These are phyloP conservation scores for Moesziomyces sp. DNA, from an alignment of 1,284 basidiomycete genomes.

Conservation along the genomic window DNA sequence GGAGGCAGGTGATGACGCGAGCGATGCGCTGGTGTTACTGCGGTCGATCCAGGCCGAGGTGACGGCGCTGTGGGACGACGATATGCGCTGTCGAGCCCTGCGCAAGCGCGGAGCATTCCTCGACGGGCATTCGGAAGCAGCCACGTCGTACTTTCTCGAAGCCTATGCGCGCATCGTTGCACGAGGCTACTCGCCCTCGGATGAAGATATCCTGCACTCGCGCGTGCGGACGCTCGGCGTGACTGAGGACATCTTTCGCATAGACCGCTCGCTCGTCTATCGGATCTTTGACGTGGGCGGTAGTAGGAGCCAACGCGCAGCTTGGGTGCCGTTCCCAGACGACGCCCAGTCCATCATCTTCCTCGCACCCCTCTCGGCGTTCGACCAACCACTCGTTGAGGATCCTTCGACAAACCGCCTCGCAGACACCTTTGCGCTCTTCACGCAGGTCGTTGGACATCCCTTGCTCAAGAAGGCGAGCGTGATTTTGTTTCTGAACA, in stretches of 20 bases:
- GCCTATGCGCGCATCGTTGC: conserved; percentile 29
- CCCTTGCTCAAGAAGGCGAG: conserved; percentile 32
- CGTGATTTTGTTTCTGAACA: conserved; percentile 58
- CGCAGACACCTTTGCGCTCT: conserved; percentile 42
- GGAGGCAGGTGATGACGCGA: neutral
- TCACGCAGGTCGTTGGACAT: conserved; percentile 37
- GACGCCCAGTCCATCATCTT: conserved; percentile 52
- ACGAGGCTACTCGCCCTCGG: conserved; percentile 20
- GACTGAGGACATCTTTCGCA: conserved; percentile 40
- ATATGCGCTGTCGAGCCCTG: conserved; percentile 12
- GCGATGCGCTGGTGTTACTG: neutral
- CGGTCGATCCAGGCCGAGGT: conserved; percentile 11
- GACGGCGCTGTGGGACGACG: conserved; percentile 17
- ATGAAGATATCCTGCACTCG: conserved; percentile 56
- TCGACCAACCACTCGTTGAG: conserved; percentile 51
- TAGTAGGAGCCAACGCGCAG: conserved; percentile 31
- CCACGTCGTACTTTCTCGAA: conserved; percentile 45
- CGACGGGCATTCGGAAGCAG: conserved; percentile 18
- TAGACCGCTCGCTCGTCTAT: conserved; percentile 35
- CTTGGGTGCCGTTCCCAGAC: conserved; percentile 51
- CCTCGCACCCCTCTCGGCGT: conserved; percentile 53
- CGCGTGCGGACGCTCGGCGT: conserved; percentile 55
- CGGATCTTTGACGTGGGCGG: conserved; percentile 58
- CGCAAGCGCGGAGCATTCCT: conserved; percentile 26
- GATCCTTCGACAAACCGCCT: conserved; percentile 43